Base-by-base conservation (phyloP, 163 green algal species). In the Coccomyxa subellipsoidea region DNA sequence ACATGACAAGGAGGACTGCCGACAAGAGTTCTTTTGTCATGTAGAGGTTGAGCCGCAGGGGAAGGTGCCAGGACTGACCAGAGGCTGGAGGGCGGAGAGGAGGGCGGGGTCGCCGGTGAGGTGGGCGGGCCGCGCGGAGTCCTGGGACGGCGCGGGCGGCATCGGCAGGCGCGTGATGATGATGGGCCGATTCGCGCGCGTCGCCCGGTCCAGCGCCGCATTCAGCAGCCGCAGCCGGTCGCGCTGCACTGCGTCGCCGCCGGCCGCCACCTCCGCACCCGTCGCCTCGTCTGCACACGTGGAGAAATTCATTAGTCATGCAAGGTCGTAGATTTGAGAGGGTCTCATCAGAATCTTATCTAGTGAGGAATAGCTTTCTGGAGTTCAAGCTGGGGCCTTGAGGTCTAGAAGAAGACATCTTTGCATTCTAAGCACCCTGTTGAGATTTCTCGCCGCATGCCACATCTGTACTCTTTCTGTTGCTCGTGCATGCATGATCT, bases 201-300 rank as follows among this genome's bases (percentile, higher is more conserved):
- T 71, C 5, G 88, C 88, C 32, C 40, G 78, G 71, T 90, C 86
- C 38, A 92, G 40, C 75, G 88, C 88, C 5, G 71, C 79, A 40
- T 88, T 83, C 66, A 92, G 72, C 66, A 34, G 27, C 66, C 66
- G 85, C 79, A 82, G 35, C 27, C 76, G n/a, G 37, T 54, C 35
- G 2, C 23, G 36, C 72, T 78, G 72, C 72, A n/a, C 36, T n/a
- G 72, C 72, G 3, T 31, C 31, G 21, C 35, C 72, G 21, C 32
- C 31, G 27, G 21, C 72, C 27, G 31, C 72, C 72, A 38, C 31
- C 2, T 78, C 31, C 36, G 72, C 72, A 31, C 31, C 66, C n/a
- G 7, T 36, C 29, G 66, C 66, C 1, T 73, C 66, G 32, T 73
- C 66, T 73, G 66, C 66, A 36, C 66, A 73, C 10, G 8, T n/a